phyloP scores from a whole-genome alignment of 129 eudicot species.

The Centella asiatica region DNA sequence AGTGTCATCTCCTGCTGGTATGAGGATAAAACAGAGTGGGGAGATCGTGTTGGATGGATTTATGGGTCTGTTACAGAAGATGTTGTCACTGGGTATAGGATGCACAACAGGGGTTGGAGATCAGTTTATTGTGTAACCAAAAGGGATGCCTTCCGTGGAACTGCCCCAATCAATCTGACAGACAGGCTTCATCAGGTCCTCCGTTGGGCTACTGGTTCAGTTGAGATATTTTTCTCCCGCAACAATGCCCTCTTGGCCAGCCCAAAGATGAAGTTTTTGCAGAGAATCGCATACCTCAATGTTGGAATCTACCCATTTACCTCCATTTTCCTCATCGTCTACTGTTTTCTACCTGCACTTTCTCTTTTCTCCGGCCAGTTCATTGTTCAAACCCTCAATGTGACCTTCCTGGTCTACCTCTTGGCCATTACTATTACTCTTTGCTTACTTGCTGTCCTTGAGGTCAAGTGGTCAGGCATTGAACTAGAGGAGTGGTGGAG shows the following conservation, averaged over 20 bases:
- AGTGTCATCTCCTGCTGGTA: constrained; percentile 88
- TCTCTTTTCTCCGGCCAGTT: constrained; percentile 89
- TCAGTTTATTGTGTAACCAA: constrained; percentile 59
- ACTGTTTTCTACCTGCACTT: constrained; percentile 85
- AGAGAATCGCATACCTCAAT: constrained; percentile 63
- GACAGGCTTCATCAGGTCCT: constrained; percentile 85
- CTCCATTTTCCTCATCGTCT: constrained; percentile 67
- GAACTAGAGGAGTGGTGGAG: constrained; percentile 91
- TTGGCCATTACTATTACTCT: constrained; percentile 49
- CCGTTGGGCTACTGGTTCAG: constrained; percentile 88
- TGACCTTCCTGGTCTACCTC: constrained; percentile 65
- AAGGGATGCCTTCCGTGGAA: constrained; percentile 84
- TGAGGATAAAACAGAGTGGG: constrained; percentile 91
- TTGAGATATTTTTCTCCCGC: constrained; percentile 77
- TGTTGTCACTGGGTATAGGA: constrained; percentile 62
- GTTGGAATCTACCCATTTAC: constrained; percentile 82
- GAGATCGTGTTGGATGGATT: constrained; percentile 81
- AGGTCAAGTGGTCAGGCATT: constrained; percentile 82
- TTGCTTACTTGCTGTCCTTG: constrained; percentile 61
- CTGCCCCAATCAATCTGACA: constrained; percentile 79
- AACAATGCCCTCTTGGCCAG: constrained; percentile 76
- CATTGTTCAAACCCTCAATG: constrained; percentile 65
- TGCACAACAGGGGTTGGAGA: constrained; percentile 86
- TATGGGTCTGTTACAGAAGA: constrained; percentile 70
- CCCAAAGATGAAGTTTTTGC: constrained; percentile 76